phyloP scores from a whole-genome alignment of 164 flowering plant genomes.

The Cinnamomum chago region DNA sequence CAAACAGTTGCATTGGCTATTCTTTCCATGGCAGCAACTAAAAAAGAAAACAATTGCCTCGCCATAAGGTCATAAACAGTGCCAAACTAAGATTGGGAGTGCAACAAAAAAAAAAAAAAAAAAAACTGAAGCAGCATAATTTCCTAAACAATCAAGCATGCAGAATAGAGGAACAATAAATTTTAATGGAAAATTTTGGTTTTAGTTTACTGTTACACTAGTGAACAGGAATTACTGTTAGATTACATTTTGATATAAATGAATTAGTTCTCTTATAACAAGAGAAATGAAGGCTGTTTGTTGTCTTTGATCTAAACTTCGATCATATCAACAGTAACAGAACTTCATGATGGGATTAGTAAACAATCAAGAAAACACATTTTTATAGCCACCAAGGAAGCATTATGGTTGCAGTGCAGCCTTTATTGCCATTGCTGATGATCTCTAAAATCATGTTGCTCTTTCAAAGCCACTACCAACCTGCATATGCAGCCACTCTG shows the following conservation, averaged over 20 bases:
- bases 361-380: slow-evolving; percentile 9
- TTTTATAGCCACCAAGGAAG: slow-evolving; percentile 3
- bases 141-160: neutral
- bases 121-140: neutral
- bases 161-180: neutral
- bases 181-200: slow-evolving; percentile 5
- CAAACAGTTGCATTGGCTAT: no score
- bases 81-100: neutral
- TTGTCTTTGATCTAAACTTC: slow-evolving; percentile 2
- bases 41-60: no score
- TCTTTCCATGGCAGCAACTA: no score
- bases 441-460: slow-evolving; percentile 29
- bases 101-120: neutral
- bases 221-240: slow-evolving; percentile 18
- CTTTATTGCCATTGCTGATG: slow-evolving; percentile 11
- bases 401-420: slow-evolving; percentile 9
- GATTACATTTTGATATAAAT: slow-evolving; percentile 15
- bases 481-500: slow-evolving; percentile 91
- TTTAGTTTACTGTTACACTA: slow-evolving; percentile 19
- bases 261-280: slow-evolving; percentile 13
- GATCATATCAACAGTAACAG: slow-evolving; percentile 12
- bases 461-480: slow-evolving; percentile 68
- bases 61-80: no score
- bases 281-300: slow-evolving; percentile 8
- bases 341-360: slow-evolving; percentile 12